These are phyloP conservation scores for Graphilbum fragrans DNA, from an alignment of 2,329 filamentous ascomycete genomes.

Conservation along the genomic window DNA sequence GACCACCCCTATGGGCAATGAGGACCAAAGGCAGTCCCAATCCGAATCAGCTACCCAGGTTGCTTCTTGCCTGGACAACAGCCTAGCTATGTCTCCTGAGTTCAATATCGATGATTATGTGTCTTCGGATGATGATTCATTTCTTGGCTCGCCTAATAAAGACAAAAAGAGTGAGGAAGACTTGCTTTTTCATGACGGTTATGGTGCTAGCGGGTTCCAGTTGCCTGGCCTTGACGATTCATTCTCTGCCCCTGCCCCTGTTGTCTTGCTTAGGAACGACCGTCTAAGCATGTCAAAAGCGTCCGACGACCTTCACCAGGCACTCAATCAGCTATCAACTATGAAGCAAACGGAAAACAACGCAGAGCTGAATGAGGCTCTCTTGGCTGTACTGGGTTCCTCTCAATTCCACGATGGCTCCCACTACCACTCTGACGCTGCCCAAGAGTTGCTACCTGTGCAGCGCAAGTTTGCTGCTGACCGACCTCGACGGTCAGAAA, in stretches of 20 bases:
- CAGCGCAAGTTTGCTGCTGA: background rate
- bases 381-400: no score
- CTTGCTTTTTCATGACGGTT: constrained; percentile 23
- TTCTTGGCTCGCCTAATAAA: constrained; percentile 10
- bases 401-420: no score
- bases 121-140: constrained; percentile 23
- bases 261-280: background rate
- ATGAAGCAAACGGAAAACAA: no score
- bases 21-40: background rate
- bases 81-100: constrained; percentile 8
- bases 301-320: background rate
- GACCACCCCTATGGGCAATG: background rate
- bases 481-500: background rate
- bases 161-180: constrained; percentile 21
- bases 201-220: constrained; percentile 18
- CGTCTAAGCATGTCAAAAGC: background rate
- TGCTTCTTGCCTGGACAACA: background rate
- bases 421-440: no score
- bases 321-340: no score
- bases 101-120: constrained; percentile 26
- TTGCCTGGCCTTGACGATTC: constrained; percentile 18
- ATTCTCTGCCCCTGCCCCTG: constrained; percentile 1
- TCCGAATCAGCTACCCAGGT: no score
- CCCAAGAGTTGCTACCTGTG: background rate
- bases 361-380: no score